phyloP scores from a whole-genome alignment of 495 filamentous ascomycete species.

The Xylaria curta region DNA sequence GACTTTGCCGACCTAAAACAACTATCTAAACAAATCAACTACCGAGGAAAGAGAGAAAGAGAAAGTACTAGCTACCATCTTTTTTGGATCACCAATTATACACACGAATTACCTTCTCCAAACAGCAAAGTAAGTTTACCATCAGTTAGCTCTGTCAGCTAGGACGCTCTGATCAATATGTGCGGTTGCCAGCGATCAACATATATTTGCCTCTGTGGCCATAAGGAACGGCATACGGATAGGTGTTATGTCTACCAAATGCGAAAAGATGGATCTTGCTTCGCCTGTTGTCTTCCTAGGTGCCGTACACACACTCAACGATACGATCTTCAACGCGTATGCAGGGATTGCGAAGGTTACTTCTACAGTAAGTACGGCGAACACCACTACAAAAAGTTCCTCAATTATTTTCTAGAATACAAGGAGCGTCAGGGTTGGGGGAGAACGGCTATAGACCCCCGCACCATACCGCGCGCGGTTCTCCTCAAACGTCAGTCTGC shows the following conservation, averaged over 20 bases:
- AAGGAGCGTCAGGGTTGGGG: slow-evolving; percentile 27
- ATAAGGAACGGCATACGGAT: slow-evolving; percentile 31
- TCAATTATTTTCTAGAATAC: slow-evolving; percentile 32
- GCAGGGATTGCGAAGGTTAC: slow-evolving; percentile 28
- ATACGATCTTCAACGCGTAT: slow-evolving; percentile 22
- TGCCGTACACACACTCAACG: background rate
- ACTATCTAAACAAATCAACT: background rate
- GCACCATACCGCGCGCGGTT: slow-evolving; percentile 20
- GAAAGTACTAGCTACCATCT: slow-evolving; percentile 8
- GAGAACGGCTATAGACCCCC: slow-evolving; percentile 28
- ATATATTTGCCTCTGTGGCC: slow-evolving; percentile 31
- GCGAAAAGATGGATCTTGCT: slow-evolving; percentile 1
- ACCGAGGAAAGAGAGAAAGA: background rate
- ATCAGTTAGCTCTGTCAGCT: background rate
- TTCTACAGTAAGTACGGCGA: slow-evolving; percentile 29
- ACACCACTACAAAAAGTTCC: slow-evolving; percentile 21
- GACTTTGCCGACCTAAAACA: background rate
- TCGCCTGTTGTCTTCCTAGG: background rate
- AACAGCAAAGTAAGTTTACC: background rate
- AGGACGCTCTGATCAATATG: slow-evolving; percentile 19
- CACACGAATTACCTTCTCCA: background rate
- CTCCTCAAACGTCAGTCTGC: slow-evolving; percentile 24
- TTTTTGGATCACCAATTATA: background rate
- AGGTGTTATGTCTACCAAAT: slow-evolving; percentile 25
- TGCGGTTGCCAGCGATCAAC: slow-evolving; percentile 33